Evolutionary conservation across 805 yeast species (phyloP).

Genomic region (Nakazawaea molendinolei): DNA sequence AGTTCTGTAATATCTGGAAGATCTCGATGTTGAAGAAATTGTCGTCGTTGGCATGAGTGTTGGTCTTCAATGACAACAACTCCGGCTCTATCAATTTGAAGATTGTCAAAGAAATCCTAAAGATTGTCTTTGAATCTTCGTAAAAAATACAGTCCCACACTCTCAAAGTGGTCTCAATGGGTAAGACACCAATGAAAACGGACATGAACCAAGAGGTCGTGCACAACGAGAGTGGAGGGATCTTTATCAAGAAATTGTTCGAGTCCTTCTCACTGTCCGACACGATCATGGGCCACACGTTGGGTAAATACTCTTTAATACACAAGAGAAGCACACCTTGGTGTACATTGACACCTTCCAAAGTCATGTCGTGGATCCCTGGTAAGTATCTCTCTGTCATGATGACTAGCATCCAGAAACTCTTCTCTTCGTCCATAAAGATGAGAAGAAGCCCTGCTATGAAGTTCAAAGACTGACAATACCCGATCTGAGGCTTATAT

Average conservation of each 20-base stretch:
- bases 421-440: slow-evolving; percentile 82
- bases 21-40: slow-evolving; percentile 30
- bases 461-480: slow-evolving; percentile 92
- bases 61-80: slow-evolving; percentile 24
- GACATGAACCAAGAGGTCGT: slow-evolving; percentile 99
- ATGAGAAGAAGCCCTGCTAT: slow-evolving; percentile 80
- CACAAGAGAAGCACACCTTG: slow-evolving; percentile 92
- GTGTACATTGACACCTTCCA: slow-evolving; percentile 92
- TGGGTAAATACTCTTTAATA: slow-evolving; percentile 76
- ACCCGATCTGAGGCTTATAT: slow-evolving; percentile 85
- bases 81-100: slow-evolving; percentile 70
- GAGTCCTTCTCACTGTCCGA: slow-evolving; percentile 18
- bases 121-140: slow-evolving; percentile 83
- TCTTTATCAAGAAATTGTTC: slow-evolving; percentile 54
- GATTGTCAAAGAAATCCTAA: slow-evolving; percentile 75
- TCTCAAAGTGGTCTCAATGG: slow-evolving; percentile 80
- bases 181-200: slow-evolving; percentile 83
- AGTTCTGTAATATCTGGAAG: slow-evolving; percentile 80
- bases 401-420: slow-evolving; percentile 95
- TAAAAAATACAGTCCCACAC: slow-evolving; percentile 95
- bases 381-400: slow-evolving; percentile 82
- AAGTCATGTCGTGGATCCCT: slow-evolving; percentile 80
- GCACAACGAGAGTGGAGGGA: slow-evolving; percentile 88
- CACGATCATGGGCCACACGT: slow-evolving; percentile 57
- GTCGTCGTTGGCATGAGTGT: slow-evolving; percentile 16